Percentiles rank a stretch among this genome's conserved stretches.
phyloP scores from a whole-genome alignment of 805 yeast genomes.

The Metschnikowia continentalis region DNA sequence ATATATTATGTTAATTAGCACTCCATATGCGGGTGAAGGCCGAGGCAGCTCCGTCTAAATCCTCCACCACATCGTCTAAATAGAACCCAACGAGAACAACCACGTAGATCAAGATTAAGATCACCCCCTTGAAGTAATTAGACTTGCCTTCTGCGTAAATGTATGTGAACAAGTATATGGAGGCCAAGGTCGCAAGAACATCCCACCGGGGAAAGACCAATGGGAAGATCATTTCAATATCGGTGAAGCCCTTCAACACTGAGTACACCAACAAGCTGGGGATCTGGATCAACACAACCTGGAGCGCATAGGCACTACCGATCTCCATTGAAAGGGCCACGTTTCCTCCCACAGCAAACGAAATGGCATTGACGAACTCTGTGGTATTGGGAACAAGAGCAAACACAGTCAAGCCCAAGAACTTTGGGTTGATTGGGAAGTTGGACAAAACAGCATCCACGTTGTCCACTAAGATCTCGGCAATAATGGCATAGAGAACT shows the following conservation, averaged over 20 bases:
- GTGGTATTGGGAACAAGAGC: slow-evolving; percentile 97
- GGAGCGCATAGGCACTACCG: slow-evolving; percentile 95
- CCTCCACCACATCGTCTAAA: slow-evolving; percentile 45
- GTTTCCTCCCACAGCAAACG: slow-evolving; percentile 93
- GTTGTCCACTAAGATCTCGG: slow-evolving; percentile 88
- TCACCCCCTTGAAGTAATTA: slow-evolving; percentile 92
- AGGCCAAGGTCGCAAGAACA: slow-evolving; percentile 73
- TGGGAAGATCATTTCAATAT: slow-evolving; percentile 56
- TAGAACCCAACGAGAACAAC: slow-evolving; percentile 80
- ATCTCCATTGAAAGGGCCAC: slow-evolving; percentile 97
- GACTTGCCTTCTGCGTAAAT: slow-evolving; percentile 96
- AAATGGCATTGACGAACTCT: slow-evolving; percentile 93
- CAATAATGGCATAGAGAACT: slow-evolving; percentile 82
- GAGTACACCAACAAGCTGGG: slow-evolving; percentile 86
- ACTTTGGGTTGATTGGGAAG: slow-evolving; percentile 84
- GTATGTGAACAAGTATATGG: slow-evolving; percentile 87
- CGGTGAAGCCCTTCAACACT: slow-evolving; percentile 40
- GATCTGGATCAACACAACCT: slow-evolving; percentile 88
- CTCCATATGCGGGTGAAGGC: background rate
- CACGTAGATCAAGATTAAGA: slow-evolving; percentile 71
- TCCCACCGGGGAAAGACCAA: slow-evolving; percentile 96
- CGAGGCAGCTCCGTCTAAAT: slow-evolving; percentile 10
- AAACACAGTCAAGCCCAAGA: slow-evolving; percentile 88
- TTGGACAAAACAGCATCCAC: slow-evolving; percentile 80
- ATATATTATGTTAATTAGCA: background rate